A percentile compares a stretch with the other conserved stretches of the same genome.
Conservation (phyloP, 768 basidiomycete species). For the Suillus subluteus region DNA sequence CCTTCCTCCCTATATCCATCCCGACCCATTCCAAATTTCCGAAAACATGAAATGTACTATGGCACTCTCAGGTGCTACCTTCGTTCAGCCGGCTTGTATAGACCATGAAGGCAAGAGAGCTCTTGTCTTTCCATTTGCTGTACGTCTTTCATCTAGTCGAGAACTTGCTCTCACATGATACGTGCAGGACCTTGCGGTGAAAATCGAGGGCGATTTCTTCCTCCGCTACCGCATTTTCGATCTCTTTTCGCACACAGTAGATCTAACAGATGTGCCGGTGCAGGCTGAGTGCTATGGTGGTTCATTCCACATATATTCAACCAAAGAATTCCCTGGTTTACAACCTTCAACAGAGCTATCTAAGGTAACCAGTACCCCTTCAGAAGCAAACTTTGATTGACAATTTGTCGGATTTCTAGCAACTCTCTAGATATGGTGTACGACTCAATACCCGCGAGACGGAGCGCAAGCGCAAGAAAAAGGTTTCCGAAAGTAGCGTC, state of each 20-base stretch:
- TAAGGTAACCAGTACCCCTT: conserved; percentile 44
- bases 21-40: conserved; percentile 43
- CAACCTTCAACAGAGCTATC: conserved; percentile 71
- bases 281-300: conserved; percentile 72
- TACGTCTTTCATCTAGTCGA: conserved; percentile 31
- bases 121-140: conserved; percentile 67
- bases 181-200: conserved; percentile 67
- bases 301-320: conserved; percentile 69
- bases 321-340: conserved; percentile 75
- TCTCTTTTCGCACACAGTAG: conserved; percentile 45
- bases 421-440: conserved; percentile 39
- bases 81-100: conserved; percentile 56
- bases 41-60: conserved; percentile 51
- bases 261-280: conserved; percentile 41
- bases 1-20: conserved; percentile 44
- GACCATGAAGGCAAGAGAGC: conserved; percentile 56
- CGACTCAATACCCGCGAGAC: conserved; percentile 41
- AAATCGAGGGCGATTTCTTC: conserved; percentile 65
- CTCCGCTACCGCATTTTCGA: conserved; percentile 76
- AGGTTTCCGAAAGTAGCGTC: conserved; percentile 18
- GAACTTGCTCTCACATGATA: conserved; percentile 7
- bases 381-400: not conserved
- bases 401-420: conserved; percentile 19
- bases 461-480: conserved; percentile 40
- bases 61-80: conserved; percentile 64